Evolutionary conservation across 441 rosid genomes (phyloP), one percentile per base, ranked within the genome.

Genomic region (Gossypium trilobum): DNA sequence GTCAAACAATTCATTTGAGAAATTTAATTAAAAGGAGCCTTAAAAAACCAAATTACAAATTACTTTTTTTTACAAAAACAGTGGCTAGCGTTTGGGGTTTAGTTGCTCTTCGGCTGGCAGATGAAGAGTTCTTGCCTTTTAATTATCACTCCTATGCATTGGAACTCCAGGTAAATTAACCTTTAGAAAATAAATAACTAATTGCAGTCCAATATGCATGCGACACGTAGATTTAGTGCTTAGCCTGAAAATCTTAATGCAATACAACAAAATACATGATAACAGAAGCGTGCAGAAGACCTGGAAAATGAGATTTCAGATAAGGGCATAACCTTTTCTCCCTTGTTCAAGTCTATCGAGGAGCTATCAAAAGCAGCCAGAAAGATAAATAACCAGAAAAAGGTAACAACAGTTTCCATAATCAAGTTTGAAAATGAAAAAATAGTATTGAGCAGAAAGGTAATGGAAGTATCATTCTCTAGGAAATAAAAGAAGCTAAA

Each of bases 61-160:
- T 63, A 17, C 23, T 14, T 46, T 50, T 19, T 39, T 69, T 29
- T 0, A 20, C 11, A 17, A 14, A 14, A 62, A 66, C 77, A 87
- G 90, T 58, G 65, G 94, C 97, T 51, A 93, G 92, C 69, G 77
- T 93, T 20, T 77, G 92, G 80, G 97, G 95, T 80, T 85, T 84
- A 77, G 83, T 85, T 42, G 91, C 97, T 73, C 95, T 93, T 72
- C 84, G 75, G 56, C 82, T 93, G 75, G 98, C 92, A 71, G 98
- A 91, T 51, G 94, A 87, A 1, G 88, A 88, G 76, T 36, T 91
- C 74, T 75, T 91, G 77, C 98, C 98, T 60, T 89, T 88, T 54
- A 71, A 88, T 83, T 93, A 91, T 77, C 77, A 79, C 27, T 74
- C 86, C 22, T 93, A 91, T 79, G 91, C 94, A 68, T 22, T 61